These are phyloP conservation scores for Hypoxylon lenormandii DNA, from an alignment of 495 filamentous ascomycete species.

Conservation along the genomic window DNA sequence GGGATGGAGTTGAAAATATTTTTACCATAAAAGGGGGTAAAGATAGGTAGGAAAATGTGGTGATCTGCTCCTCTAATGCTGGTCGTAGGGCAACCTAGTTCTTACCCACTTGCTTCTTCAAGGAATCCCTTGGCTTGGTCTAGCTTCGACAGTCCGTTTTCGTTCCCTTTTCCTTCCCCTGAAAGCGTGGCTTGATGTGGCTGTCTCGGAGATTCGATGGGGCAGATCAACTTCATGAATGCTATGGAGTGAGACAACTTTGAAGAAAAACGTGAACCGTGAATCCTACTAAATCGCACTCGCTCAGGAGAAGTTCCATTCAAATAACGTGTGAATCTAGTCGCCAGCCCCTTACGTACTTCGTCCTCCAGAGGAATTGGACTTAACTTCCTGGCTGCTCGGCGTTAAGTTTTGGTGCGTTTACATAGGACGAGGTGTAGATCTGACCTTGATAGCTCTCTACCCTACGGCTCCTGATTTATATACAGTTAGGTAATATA, in stretches of 20 bases:
- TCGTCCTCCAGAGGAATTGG: too few species aligned
- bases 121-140: slow-evolving; percentile 9
- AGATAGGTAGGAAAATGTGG: background rate
- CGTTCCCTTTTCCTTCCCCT: background rate
- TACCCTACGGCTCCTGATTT: slow-evolving; percentile 10
- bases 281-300: background rate
- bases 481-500: slow-evolving; percentile 33
- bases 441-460: slow-evolving; percentile 6
- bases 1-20: background rate
- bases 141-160: background rate
- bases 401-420: too few species aligned
- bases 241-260: background rate
- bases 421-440: slow-evolving; percentile 18
- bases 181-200: slow-evolving; percentile 17
- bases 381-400: too few species aligned
- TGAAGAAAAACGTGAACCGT: background rate
- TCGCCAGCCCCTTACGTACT: too few species aligned
- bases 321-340: too few species aligned
- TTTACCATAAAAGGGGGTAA: background rate
- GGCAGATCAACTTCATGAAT: slow-evolving; percentile 16
- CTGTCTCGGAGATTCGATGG: slow-evolving; percentile 38
- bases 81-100: too few species aligned
- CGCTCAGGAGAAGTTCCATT: too few species aligned
- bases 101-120: background rate
- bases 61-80: background rate